Conservation (phyloP, 495 filamentous ascomycete genomes). For the Polyplosphaeria fusca region DNA sequence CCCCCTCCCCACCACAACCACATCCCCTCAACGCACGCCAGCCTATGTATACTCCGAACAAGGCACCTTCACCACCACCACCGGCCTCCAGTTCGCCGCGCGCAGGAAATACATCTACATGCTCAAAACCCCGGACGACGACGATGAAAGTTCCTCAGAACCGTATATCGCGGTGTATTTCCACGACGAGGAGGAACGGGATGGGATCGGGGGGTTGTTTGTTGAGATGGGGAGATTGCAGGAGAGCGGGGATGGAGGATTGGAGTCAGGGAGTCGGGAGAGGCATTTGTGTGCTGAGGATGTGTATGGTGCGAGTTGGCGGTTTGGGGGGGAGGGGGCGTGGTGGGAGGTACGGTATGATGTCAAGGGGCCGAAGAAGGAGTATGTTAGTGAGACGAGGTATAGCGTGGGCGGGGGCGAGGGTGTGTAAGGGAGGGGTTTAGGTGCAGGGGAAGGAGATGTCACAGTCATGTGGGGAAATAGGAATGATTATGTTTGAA, state of each 20-base stretch:
- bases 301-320: constrained; percentile 30
- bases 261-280: constrained; percentile 8
- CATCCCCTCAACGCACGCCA: not conserved
- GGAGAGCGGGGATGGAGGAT: not conserved
- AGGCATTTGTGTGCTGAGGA: constrained; percentile 29
- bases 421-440: too few relatives aligned
- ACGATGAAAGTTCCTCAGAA: not conserved
- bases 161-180: constrained; percentile 21
- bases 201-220: constrained; percentile 8
- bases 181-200: constrained; percentile 1
- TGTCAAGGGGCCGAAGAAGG: constrained; percentile 31
- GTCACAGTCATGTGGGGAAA: too few relatives aligned
- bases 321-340: constrained; percentile 12
- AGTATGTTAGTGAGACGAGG: constrained; percentile 31
- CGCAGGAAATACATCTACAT: constrained; percentile 20
- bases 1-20: not conserved
- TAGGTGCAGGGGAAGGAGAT: too few relatives aligned
- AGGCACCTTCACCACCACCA: constrained; percentile 20
- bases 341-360: constrained; percentile 33
- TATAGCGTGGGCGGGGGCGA: too few relatives aligned
- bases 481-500: too few relatives aligned
- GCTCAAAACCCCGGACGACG: not conserved
- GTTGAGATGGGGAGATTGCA: constrained; percentile 16
- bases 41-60: constrained; percentile 18
- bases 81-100: constrained; percentile 3